A percentile compares a stretch with the other conserved stretches of the same genome.
Conservation (phyloP, 306 rosid genomes). For the Urtica urens region DNA sequence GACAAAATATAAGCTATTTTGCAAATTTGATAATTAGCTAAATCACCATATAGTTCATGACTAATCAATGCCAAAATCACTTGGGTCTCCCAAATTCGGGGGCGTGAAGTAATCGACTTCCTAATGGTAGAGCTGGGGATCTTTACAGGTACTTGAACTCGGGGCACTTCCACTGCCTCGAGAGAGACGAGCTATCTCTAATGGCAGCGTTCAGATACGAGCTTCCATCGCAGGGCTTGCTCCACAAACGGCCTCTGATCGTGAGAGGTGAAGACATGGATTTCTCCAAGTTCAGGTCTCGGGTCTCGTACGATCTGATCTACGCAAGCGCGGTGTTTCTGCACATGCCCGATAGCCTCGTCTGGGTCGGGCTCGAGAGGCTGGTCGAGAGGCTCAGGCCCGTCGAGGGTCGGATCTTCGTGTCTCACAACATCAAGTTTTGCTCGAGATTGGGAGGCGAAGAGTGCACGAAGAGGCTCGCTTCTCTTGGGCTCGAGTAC, state of each 20-base stretch:
- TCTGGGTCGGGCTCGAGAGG: conserved; percentile 71
- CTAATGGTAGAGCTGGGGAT: no score
- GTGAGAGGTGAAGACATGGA: conserved; percentile 81
- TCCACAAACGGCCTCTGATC: conserved; percentile 68
- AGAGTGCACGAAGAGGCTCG: conserved; percentile 64
- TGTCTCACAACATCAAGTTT: conserved; percentile 79
- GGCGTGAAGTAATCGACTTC: no score
- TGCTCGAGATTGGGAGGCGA: conserved; percentile 77
- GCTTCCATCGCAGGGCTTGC: conserved; percentile 88
- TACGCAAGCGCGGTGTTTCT: conserved; percentile 95
- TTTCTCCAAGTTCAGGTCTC: conserved; percentile 48
- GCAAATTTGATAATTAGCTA: no score
- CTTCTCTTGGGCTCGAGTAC: conserved; percentile 64
- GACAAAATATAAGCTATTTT: no score
- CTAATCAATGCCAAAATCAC: no score
- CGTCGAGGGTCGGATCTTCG: conserved; percentile 62
- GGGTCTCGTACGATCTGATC: conserved; percentile 47
- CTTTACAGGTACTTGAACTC: conserved; percentile 55
- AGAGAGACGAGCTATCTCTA: conserved; percentile 80
- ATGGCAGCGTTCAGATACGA: conserved; percentile 86
- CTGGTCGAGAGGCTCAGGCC: conserved; percentile 56
- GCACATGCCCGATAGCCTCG: conserved; percentile 87
- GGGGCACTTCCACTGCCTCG: conserved; percentile 67
- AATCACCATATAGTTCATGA: no score
- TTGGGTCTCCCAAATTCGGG: no score